Base-by-base conservation (phyloP, 208 protist genomes). In the Acanthamoeba rhysodes region DNA sequence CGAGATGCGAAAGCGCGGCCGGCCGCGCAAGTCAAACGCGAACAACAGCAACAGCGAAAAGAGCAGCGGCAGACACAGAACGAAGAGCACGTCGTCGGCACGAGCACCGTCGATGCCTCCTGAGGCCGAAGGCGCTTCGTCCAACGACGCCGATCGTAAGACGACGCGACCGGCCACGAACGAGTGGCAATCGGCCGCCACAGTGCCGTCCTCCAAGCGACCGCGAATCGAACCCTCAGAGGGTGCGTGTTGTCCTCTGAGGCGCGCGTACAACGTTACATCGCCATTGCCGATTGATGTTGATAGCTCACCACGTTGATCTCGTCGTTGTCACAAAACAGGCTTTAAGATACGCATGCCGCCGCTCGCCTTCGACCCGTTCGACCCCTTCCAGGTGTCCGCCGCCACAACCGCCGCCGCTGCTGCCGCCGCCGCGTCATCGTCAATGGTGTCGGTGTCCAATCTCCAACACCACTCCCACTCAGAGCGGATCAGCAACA, bases 401-500 rank as follows among this genome's bases (percentile, higher is more conserved):
- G 37, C 37, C 16, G 37, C 20, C 29, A 27, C 66, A 12, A 14
- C 66, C 72, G 37, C 72, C 41, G 5, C 34, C 2, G n/a, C 68
- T n/a, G 18, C 32, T 10, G 70, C 22, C 68, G 27, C 32, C 34
- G 68, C 68, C n/a, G n/a, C n/a, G 32, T 76, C 68, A 3, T 66
- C 59, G 66, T 72, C 66, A 8, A 32, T 72, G 66, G 66, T 72
- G 0, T 72, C 66, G 24, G 66, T 72, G 66, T 66, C 59, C 6
- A 66, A 66, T 24, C 66, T 72, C 29, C 66, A 48, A 48, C 45
- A 48, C 45, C 45, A 72, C 66, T 72, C 66, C 8, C 66, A 72
- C 66, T 72, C 66, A 29, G 80, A 88, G 50, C 80, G 80, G 8
- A 88, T 88, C 53, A 88, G 80, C 80, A 88, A 88, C 80, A 88